These are phyloP conservation scores for Mycosphaerelloides madeirae DNA, from an alignment of 2,329 filamentous ascomycete species.

Conservation along the genomic window DNA sequence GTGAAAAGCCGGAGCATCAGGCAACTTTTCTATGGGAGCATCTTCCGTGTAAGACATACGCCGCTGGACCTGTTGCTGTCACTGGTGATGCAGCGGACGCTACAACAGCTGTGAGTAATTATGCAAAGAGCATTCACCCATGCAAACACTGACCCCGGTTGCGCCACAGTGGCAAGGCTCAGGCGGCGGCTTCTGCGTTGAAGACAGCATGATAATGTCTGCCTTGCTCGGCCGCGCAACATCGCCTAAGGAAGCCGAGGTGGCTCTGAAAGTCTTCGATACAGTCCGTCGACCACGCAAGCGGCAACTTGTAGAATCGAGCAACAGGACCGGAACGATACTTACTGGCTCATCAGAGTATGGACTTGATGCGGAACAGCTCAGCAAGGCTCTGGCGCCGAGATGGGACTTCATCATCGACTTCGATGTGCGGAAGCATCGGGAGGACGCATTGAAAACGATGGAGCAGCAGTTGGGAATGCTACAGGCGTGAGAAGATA, in stretches of 20 bases:
- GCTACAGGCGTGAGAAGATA: too few relatives aligned
- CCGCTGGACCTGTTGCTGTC: slow-evolving; percentile 1
- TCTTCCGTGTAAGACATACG: slow-evolving; percentile 2
- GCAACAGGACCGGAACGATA: slow-evolving; percentile 3
- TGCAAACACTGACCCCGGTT: neutral
- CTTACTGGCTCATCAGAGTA: too few relatives aligned
- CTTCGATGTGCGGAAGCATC: slow-evolving; percentile 11
- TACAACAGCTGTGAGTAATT: neutral
- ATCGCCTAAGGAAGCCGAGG: neutral
- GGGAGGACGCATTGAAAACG: slow-evolving; percentile 9
- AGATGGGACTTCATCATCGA: slow-evolving; percentile 3
- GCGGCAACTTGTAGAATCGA: slow-evolving; percentile 13
- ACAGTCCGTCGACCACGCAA: slow-evolving; percentile 11
- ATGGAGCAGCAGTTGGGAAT: slow-evolving; percentile 4
- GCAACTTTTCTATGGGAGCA: slow-evolving; percentile 1
- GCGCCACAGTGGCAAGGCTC: neutral
- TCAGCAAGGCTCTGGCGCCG: too few relatives aligned
- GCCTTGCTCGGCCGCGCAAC: slow-evolving; percentile 5
- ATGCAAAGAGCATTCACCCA: neutral
- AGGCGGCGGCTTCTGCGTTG: slow-evolving; percentile 4
- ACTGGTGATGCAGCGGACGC: slow-evolving; percentile 6
- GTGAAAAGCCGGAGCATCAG: neutral
- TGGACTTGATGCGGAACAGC: too few relatives aligned
- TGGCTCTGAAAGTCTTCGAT: slow-evolving; percentile 9
- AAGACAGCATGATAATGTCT: slow-evolving; percentile 3